Percentiles rank a stretch among this genome's conserved stretches.
These are phyloP conservation scores for Saccharum officinarum DNA, from an alignment of 176 grass and related monocot genomes.

Conservation along the genomic window DNA sequence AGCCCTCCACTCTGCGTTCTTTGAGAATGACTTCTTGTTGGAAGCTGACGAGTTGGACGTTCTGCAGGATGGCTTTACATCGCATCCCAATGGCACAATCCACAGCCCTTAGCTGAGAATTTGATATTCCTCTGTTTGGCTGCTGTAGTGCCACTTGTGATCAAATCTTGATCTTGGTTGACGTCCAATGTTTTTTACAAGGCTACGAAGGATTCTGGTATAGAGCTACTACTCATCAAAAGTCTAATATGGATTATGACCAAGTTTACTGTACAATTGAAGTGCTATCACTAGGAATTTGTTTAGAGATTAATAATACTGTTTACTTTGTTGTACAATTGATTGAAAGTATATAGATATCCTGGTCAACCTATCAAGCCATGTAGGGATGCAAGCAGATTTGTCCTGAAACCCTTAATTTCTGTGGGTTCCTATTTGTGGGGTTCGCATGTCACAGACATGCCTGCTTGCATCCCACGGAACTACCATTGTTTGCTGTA, in stretches of 20 bases:
- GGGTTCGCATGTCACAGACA: too few species aligned
- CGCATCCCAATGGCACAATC: not conserved
- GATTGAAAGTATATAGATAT: not conserved
- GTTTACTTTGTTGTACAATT: not conserved
- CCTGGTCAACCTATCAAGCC: not conserved
- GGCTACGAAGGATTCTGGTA: not conserved
- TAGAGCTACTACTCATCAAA: not conserved
- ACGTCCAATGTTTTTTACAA: not conserved
- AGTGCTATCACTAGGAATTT: not conserved
- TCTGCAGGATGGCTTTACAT: not conserved
- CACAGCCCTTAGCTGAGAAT: not conserved
- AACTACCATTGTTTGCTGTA: not conserved
- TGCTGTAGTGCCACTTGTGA: not conserved
- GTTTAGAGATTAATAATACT: not conserved
- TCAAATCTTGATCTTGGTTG: not conserved
- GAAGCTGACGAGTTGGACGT: slow-evolving; percentile 45
- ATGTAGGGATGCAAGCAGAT: too few species aligned
- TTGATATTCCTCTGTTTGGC: not conserved
- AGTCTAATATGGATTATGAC: not conserved
- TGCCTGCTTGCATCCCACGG: not conserved
- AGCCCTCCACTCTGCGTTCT: slow-evolving; percentile 83
- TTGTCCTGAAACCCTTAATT: too few species aligned
- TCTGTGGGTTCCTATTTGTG: too few species aligned
- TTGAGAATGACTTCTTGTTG: slow-evolving; percentile 72
- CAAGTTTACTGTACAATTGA: not conserved